Percentiles rank a stretch among this genome's conserved stretches.
Evolutionary conservation across 805 yeast genomes (phyloP).

Genomic region (Ogataea trehaloabstinens): DNA sequence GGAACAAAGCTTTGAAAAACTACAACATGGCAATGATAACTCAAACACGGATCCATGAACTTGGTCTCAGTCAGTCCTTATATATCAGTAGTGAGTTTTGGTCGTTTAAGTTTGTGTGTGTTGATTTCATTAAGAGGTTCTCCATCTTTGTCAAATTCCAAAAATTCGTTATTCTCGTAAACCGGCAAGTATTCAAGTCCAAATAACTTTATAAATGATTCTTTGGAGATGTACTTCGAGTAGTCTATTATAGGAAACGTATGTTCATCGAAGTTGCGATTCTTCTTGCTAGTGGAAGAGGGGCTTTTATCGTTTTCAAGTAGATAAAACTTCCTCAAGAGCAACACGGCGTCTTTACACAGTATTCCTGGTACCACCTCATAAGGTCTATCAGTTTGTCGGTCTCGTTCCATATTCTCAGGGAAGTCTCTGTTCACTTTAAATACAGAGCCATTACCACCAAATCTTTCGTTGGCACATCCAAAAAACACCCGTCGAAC

Average conservation of each 20-base stretch:
- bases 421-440: constrained; percentile 48
- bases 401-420: background rate
- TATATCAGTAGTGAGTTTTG: too few relatives aligned
- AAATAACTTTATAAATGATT: constrained; percentile 50
- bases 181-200: constrained; percentile 37
- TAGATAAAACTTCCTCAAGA: constrained; percentile 80
- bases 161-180: constrained; percentile 22
- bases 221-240: constrained; percentile 46
- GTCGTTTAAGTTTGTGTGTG: constrained; percentile 7
- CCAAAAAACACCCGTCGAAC: constrained; percentile 79
- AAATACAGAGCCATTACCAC: constrained; percentile 91
- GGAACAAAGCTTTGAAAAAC: constrained; percentile 21
- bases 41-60: too few relatives aligned
- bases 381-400: constrained; percentile 37
- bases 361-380: constrained; percentile 71
- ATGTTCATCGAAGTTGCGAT: constrained; percentile 54
- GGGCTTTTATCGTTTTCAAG: constrained; percentile 88
- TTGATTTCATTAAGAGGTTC: constrained; percentile 8
- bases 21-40: constrained; percentile 7
- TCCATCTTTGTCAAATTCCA: constrained; percentile 24
- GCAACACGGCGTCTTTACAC: constrained; percentile 77
- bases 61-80: too few relatives aligned
- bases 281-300: constrained; percentile 68
- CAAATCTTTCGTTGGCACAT: constrained; percentile 92
- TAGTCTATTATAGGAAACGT: constrained; percentile 63